Evolutionary conservation across 345 rosid species (phyloP), one percentile per base, ranked within the genome.

Genomic region (Raphanus sativus): DNA sequence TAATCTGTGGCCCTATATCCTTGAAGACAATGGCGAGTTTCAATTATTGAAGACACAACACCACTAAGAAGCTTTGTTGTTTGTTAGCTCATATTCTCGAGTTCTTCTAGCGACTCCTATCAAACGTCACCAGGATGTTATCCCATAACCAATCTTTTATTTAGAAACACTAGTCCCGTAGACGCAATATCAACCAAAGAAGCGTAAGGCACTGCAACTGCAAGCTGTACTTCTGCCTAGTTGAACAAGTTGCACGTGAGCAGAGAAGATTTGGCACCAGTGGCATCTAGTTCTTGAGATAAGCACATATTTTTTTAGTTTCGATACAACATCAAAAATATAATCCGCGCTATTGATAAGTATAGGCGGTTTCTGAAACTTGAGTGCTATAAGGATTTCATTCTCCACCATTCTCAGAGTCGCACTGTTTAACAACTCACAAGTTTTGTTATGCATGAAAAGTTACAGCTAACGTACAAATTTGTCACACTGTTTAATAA

Each of bases 191-290:
- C 33, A 40, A 58, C 1, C 56, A 24, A 55, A 78, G 75, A 67
- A 33, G 79, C 65, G 40, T 54, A 68, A 71, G 68, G 84, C 61
- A 78, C 26, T 67, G 76, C 86, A 79, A 16, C 0, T 52, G 48
- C 75, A 74, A 82, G 78, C 81, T 76, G 81, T 82, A 62, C 68
- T 70, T 70, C 67, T 74, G 69, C 69, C 66, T 69, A 32, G 28
- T 32, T 56, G 48, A 71, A 75, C 78, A 67, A 73, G 78, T 73
- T 73, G 78, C 74, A 67, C 66, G 74, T 79, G 67, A 52, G 10
- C 70, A 67, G 21, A 34, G 58, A 61, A 48, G 55, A 48, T 67
- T 78, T 73, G 58, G 25, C 26, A 29, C 48, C 69, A 61, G 6
- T 50, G 15, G 5, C 69, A 67, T 48, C 69, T 34, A 72, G 0